Evolutionary conservation across 441 rosid species (phyloP), one percentile per base, ranked within the genome.

Genomic region (Populus hybrid): DNA sequence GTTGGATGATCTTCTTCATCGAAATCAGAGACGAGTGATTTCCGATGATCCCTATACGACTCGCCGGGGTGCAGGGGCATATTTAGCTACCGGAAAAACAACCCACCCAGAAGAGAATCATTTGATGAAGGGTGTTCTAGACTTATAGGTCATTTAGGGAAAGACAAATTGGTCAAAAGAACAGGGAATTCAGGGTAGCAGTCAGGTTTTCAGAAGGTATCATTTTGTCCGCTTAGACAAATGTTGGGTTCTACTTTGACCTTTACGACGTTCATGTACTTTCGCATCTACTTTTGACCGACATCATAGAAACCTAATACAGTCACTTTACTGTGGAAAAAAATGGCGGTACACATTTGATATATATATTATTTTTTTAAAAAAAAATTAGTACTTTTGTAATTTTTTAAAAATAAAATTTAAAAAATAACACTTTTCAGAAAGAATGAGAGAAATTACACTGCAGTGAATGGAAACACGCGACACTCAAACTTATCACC

Each of bases 191-290:
- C 81, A 74, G 81, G 72, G 81, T 65, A 53, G 79, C 30, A 18
- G 75, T 8, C 66, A 68, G 82, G 61, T 36, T 5, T 0, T 24
- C 3, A 20, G 65, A 8, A 57, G 28, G n/a, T 83, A 82, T 80
- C 70, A 82, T 80, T 68, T 81, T 86, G 87, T 86, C 87, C 81
- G 78, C 74, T 75, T 78, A 16, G 77, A 71, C 75, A 77, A 82
- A 77, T 24, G 72, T 73, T 74, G 53, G 80, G 79, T 53, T 67
- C 78, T 73, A 38, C 70, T 85, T 86, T 86, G 88, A 85, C 87
- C 68, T 81, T 69, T 53, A 30, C 35, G 34, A 30, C 32, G 32
- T 26, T 10, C 30, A 10, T 14, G 34, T 71, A 79, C 86, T 76
- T 81, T 71, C 70, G 77, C 85, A 73, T 69, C 68, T 46, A 28